Evolutionary conservation across 441 rosid genomes (phyloP).

Genomic region (Eugenia klotzschiana): DNA sequence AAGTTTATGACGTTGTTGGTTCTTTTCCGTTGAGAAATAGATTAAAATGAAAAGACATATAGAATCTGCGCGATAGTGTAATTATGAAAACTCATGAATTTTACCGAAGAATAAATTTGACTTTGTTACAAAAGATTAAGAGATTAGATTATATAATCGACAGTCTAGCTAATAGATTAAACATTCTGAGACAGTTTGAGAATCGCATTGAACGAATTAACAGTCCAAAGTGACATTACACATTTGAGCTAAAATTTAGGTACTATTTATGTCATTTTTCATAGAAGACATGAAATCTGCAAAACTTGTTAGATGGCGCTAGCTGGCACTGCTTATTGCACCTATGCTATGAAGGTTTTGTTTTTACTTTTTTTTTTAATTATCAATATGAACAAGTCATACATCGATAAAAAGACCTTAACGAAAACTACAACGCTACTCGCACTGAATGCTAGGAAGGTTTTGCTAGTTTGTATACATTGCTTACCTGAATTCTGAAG

Average conservation of each 20-base stretch:
- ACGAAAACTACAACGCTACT: not conserved
- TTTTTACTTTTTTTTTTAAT: not conserved
- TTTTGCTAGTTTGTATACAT: not conserved
- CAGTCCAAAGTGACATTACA: not conserved
- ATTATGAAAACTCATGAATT: not conserved
- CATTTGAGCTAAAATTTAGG: fast-evolving
- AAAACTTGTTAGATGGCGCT: not conserved
- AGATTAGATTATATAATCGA: not conserved
- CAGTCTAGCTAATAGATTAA: not conserved
- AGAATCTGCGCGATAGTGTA: not conserved
- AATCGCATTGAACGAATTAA: not conserved
- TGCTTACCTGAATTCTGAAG: not conserved
- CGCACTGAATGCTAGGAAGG: not conserved
- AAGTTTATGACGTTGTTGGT: no score
- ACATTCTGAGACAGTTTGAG: not conserved
- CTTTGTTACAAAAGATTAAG: not conserved
- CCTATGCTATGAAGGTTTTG: not conserved
- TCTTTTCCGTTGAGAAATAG: not conserved
- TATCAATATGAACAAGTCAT: not conserved
- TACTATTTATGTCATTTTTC: not conserved
- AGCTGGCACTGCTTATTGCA: not conserved
- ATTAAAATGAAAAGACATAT: not conserved
- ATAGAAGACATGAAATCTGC: not conserved
- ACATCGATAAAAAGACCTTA: not conserved
- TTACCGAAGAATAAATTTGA: not conserved